Base-by-base conservation (phyloP, 2,329 filamentous ascomycete species). In the Colletotrichum karsti region DNA sequence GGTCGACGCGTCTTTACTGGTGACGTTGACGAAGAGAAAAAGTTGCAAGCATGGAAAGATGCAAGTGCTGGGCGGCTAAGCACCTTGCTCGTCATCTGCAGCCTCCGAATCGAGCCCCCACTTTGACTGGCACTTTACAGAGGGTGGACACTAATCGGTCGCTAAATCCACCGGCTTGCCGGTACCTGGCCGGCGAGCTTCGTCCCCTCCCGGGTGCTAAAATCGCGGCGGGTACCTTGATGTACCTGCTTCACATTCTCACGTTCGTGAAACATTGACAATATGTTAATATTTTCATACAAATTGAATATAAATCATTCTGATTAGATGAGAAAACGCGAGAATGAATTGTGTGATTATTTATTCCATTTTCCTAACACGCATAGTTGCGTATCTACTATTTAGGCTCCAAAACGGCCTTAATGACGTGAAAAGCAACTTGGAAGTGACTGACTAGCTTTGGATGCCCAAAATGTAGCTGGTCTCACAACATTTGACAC, bases 11-110 rank as follows among this genome's bases (percentile, higher is more conserved):
- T 33, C 41, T 22, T 48, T 41, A 24, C 46, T 15, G 54, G 46
- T 64, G 44, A 59, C 24, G 57, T 63, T 54, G 60, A 20, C 18
- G 60, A 50, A 50, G 33, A 20, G 65, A 18, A 10, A 30, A 54
- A 35, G 59, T 20, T 51, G 37, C 28, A 26, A 55, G 26, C 30
- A 28, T 48, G 64, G 15, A 57, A 50, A 33, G 13, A 33, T 24
- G 51, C 42, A 59, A n/a, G 33, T 20, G 20, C 44, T 26, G 37
- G 48, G 18, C n/a, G 55, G 42, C 44, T 63, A 18, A 65, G 54
- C 54, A 68, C 60, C 60, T 68, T 64, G 42, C 51, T 56, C 65
- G 65, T 64, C 65, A 63, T 37, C 51, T 20, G 51, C 57, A 41
- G 48, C 58, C 44, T 64, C 60, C 44, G 28, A 46, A 58, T 67